Base-by-base conservation (phyloP, 2,329 filamentous ascomycete genomes). In the Trichophyton schoenleinii region DNA sequence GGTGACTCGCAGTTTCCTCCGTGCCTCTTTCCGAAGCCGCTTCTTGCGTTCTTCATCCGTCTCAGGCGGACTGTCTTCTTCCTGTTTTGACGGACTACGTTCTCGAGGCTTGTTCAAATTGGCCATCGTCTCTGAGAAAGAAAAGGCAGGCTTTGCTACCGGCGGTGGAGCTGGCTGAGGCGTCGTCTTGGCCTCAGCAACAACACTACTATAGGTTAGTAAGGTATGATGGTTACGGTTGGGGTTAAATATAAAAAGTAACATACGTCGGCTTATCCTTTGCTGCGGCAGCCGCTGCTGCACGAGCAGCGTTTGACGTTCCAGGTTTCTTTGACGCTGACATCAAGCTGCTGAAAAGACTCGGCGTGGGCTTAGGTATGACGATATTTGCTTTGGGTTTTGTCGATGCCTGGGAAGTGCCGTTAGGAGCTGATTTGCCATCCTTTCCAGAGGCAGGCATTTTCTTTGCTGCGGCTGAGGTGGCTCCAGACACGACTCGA, bases 1-100 rank as follows among this genome's bases (percentile, higher is more conserved):
- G 6, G 75, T 78, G 3, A 87, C 84, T 20, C 82, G 81, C 36
- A 86, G 70, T 65, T 82, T 83, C 44, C 83, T 79, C 41, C 84
- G 78, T 57, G 78, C 77, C 68, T 86, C 84, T 65, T 85, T 86
- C 7, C 82, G 78, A 1, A 85, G 70, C 28, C 84, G 79, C 70
- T 81, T 85, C 20, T 77, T 69, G 60, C 78, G 82, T 67, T 85
- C 79, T 68, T 85, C 83, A 58, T 80, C 75, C 0, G 82, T 85
- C 69, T 86, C 84, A 0, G 79, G 78, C 0, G 81, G 78, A 4
- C 71, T 68, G 36, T 81, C 76, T 62, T 82, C 81, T 42, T 79
- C 74, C 1, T 78, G 74, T 67, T 84, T 82, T 11, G 71, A 71
- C 6, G 77, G 72, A 63, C 77, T 75, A 57, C 79, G 72, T 61